These are phyloP conservation scores for Colletotrichum melonis DNA, from an alignment of 2,329 filamentous ascomycete species.

Conservation along the genomic window DNA sequence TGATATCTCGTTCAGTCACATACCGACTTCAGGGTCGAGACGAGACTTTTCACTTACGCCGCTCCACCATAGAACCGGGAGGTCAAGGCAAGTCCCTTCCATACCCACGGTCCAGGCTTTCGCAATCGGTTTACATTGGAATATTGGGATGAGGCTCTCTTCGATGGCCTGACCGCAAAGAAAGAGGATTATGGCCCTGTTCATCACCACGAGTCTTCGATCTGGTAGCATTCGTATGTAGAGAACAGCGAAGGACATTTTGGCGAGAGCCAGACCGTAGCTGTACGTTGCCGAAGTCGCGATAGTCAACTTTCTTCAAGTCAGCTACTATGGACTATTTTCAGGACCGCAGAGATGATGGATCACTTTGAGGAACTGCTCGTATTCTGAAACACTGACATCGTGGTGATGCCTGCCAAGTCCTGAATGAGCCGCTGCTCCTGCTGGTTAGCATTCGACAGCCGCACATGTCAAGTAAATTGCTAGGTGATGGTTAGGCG, in stretches of 20 bases:
- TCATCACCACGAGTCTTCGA: constrained; percentile 40
- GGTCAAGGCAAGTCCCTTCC: constrained; percentile 41
- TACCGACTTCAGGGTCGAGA: background rate
- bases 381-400: background rate
- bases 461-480: too few species aligned
- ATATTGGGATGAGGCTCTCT: constrained; percentile 43
- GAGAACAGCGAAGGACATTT: constrained; percentile 46
- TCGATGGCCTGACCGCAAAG: constrained; percentile 44
- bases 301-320: constrained; percentile 18
- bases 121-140: constrained; percentile 42
- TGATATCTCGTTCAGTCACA: too few species aligned
- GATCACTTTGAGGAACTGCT: constrained; percentile 8
- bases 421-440: constrained; percentile 4
- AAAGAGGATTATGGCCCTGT: constrained; percentile 43
- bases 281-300: constrained; percentile 44
- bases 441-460: too few species aligned
- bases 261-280: constrained; percentile 42
- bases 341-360: background rate
- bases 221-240: constrained; percentile 46
- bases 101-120: constrained; percentile 42
- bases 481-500: background rate
- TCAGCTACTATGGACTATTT: background rate
- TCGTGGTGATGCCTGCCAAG: constrained; percentile 12
- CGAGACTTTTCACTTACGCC: constrained; percentile 41
- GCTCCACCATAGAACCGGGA: constrained; percentile 46